A percentile compares a stretch with the other conserved stretches of the same genome.
Evolutionary conservation across 2,329 filamentous ascomycete species (phyloP).

Genomic region (Scedosporium apiospermum): DNA sequence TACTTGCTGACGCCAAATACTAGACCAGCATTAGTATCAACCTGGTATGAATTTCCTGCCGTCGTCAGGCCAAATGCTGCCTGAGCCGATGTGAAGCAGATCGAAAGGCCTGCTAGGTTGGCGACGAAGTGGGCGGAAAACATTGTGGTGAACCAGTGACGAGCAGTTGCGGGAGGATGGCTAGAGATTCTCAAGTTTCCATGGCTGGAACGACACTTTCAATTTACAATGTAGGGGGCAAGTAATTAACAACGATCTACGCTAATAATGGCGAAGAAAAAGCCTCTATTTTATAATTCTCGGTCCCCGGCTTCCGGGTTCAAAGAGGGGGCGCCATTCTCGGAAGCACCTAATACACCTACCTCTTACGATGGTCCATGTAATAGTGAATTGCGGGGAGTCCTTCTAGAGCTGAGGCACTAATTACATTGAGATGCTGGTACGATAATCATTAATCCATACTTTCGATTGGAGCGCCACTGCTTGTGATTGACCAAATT

Average conservation of each 20-base stretch:
- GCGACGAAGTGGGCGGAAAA: not conserved
- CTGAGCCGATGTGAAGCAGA: not conserved
- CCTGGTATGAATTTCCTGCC: constrained; percentile 10
- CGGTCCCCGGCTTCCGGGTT: too few species aligned
- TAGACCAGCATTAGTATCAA: constrained; percentile 16
- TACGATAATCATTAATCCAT: too few species aligned
- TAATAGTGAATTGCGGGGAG: not conserved
- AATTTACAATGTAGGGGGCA: not conserved
- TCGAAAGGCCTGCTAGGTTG: not conserved
- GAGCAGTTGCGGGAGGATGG: not conserved
- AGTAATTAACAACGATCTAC: not conserved
- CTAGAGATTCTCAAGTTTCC: too few species aligned
- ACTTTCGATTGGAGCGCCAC: not conserved
- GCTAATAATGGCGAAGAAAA: too few species aligned
- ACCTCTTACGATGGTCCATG: not conserved
- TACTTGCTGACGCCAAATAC: constrained; percentile 16
- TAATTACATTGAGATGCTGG: not conserved
- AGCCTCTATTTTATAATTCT: too few species aligned
- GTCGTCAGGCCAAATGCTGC: constrained; percentile 10
- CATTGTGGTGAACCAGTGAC: not conserved
- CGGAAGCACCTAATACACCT: not conserved
- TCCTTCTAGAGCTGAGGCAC: not conserved
- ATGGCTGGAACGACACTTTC: too few species aligned
- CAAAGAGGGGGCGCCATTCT: not conserved
- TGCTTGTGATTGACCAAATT: not conserved